Evolutionary conservation across 257 asterid species (phyloP), one percentile per base, ranked within the genome.

Genomic region (Gentiana dahurica): DNA sequence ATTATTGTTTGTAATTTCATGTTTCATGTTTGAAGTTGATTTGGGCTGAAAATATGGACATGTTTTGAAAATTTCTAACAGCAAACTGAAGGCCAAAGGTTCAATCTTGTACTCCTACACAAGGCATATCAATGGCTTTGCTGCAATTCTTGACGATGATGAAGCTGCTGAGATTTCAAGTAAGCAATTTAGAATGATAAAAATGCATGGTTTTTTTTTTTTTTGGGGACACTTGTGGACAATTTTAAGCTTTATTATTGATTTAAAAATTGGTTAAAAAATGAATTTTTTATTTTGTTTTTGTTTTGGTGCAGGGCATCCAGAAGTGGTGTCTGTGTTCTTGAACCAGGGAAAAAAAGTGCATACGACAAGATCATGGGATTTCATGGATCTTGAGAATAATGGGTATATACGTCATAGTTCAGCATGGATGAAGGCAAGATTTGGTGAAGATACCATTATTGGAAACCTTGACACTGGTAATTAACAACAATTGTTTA

Each of bases 341-440:
- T 67, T 81, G 73, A 91, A 91, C 71, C 79, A 56, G 53, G 97
- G 93, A 39, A 80, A 79, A 53, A 77, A 81, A 68, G 49, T 91
- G 45, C 97, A 87, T 69, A 91, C 98, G 51, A 91, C 98, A 11
- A 79, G 96, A 64, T 87, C 98, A 57, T 91, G 98, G 98, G 86
- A 78, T 45, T 91, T 91, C 57, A 63, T 91, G 63, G 94, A 88
- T 46, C 77, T 87, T 1, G 95, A 87, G 65, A 51, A 56, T 36
- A 64, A 75, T 68, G 94, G 93, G 3, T 12, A 15, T 56, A 69
- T 85, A 57, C 70, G 55, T n/a, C 70, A 75, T 9, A 50, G 68
- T 39, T 87, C 97, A 2, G 45, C 88, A 36, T 85, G 96, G 98
- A 78, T 73, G 64, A 83, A 85, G 75, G 94, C 98, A 37, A 77